Evolutionary conservation across 305 asterid genomes (phyloP).

Genomic region (Coffea humblotiana): DNA sequence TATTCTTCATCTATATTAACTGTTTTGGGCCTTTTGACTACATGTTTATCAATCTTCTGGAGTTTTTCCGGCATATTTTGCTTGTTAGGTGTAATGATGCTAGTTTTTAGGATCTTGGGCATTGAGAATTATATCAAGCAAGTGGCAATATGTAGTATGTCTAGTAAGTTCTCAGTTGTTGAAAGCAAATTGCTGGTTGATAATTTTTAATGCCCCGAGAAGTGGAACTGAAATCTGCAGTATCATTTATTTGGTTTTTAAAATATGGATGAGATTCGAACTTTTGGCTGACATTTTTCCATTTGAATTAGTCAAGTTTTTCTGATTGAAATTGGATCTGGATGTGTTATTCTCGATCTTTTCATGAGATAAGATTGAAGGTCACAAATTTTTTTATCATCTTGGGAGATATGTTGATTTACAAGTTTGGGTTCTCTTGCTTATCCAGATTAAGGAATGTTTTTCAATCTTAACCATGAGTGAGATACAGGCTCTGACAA

Average conservation of each 20-base stretch:
- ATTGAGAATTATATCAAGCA: neutral
- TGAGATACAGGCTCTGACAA: neutral
- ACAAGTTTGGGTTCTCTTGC: neutral
- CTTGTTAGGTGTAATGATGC: neutral
- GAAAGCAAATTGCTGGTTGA: neutral
- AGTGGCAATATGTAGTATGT: neutral
- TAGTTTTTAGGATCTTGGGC: neutral
- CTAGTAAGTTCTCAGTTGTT: neutral
- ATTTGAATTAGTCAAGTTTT: too few relatives aligned
- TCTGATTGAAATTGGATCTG: neutral
- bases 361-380: neutral
- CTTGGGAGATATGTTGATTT: neutral
- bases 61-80: neutral
- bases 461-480: neutral
- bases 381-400: neutral
- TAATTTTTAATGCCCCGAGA: neutral
- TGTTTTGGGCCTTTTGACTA: neutral
- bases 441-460: neutral
- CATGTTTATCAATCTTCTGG: neutral
- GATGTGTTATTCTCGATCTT: neutral
- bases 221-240: neutral
- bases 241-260: too few relatives aligned
- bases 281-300: too few relatives aligned
- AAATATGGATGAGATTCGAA: too few relatives aligned
- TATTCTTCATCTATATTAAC: neutral